A percentile compares a stretch with the other conserved stretches of the same genome.
Conservation (phyloP, 768 basidiomycete species). For the Terana coerulea region DNA sequence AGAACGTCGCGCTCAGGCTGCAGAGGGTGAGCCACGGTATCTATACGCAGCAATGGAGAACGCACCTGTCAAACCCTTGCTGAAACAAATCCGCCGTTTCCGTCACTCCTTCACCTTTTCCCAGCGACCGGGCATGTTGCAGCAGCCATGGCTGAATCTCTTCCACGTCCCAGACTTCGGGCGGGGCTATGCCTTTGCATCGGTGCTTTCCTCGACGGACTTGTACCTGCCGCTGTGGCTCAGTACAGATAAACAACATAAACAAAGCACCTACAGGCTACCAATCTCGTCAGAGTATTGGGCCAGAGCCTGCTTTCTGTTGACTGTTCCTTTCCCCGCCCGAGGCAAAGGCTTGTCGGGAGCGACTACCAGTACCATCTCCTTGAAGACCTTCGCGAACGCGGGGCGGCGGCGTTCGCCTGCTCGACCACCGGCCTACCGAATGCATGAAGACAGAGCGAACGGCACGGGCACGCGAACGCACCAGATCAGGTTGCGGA, state of each 20-base stretch:
- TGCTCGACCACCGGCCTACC: conserved; percentile 22
- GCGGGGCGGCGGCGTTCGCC: conserved; percentile 25
- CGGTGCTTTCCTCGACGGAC: background rate
- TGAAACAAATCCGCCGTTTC: conserved; percentile 6
- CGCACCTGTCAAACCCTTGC: conserved; percentile 13
- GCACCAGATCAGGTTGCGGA: conserved; percentile 15
- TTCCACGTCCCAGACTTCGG: conserved; percentile 1
- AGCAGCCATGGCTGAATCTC: conserved; percentile 12
- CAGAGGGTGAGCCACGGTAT: background rate
- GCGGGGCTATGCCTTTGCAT: conserved; percentile 5
- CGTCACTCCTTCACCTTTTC: conserved; percentile 2
- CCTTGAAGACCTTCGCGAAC: conserved; percentile 29
- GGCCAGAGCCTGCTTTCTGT: conserved; percentile 6
- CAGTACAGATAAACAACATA: background rate
- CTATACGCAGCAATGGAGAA: background rate
- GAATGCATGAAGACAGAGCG: background rate
- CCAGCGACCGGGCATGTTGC: conserved; percentile 10
- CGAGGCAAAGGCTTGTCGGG: conserved; percentile 11
- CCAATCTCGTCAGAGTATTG: conserved; percentile 12
- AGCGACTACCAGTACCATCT: conserved; percentile 17
- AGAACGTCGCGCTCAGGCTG: conserved; percentile 14
- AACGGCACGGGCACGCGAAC: conserved; percentile 4
- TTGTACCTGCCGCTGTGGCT: background rate
- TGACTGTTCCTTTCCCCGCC: conserved; percentile 11
- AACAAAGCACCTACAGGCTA: conserved; percentile 3